Evolutionary conservation across 805 yeast genomes (phyloP).

Genomic region (Dipodascus albidus): DNA sequence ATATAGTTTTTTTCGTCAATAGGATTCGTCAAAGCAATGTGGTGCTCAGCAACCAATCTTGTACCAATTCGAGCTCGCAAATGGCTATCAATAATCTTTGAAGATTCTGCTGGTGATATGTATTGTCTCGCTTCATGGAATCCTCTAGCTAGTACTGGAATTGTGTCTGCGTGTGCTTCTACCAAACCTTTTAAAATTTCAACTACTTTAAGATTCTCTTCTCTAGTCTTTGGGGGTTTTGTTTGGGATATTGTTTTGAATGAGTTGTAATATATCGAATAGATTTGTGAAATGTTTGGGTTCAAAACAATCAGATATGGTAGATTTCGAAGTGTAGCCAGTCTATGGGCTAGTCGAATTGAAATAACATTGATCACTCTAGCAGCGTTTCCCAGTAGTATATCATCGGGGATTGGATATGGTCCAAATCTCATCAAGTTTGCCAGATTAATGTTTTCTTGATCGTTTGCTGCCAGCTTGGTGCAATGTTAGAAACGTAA

Average conservation of each 20-base stretch:
- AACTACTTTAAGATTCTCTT: constrained; percentile 45
- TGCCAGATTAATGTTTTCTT: constrained; percentile 5
- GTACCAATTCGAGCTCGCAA: constrained; percentile 76
- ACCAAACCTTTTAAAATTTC: constrained; percentile 46
- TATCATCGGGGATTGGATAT: constrained; percentile 18
- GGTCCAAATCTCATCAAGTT: constrained; percentile 18
- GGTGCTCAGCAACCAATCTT: constrained; percentile 80
- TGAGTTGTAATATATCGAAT: constrained; percentile 61
- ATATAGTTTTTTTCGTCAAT: constrained; percentile 32
- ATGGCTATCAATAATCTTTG: constrained; percentile 61
- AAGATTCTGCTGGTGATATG: constrained; percentile 36
- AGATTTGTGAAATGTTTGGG: constrained; percentile 73
- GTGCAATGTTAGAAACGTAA: background rate
- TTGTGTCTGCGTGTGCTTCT: constrained; percentile 72
- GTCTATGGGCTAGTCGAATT: constrained; percentile 47
- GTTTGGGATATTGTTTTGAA: constrained; percentile 39
- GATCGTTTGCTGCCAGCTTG: background rate
- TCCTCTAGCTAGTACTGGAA: constrained; percentile 74
- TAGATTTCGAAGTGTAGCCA: constrained; percentile 55
- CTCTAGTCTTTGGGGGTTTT: constrained; percentile 34
- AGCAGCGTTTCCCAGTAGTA: constrained; percentile 23
- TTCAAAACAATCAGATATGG: constrained; percentile 81
- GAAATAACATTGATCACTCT: constrained; percentile 17
- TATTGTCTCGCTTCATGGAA: constrained; percentile 52
- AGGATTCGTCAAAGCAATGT: constrained; percentile 47